Evolutionary conservation across 2,329 filamentous ascomycete species (phyloP), one percentile per base, ranked within the genome.

Genomic region (Orbilia oligospora): DNA sequence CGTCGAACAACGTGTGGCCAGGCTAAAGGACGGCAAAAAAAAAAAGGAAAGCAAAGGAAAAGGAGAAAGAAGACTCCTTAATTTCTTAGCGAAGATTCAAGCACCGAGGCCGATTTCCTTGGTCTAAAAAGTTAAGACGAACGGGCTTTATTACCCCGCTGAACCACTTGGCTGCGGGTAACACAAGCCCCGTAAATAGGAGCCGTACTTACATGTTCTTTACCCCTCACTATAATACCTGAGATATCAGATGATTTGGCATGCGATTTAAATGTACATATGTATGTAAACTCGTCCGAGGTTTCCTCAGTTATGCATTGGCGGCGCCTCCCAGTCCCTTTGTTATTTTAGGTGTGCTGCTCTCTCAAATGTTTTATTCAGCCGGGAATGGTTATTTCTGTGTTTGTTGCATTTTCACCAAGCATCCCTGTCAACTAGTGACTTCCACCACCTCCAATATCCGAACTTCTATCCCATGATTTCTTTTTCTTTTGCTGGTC

Each of bases 361-460:
- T 49, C 41, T 55, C 48, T 61, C 18, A 49, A 38, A 38, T 49
- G 44, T 66, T 41, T 70, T 48, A 76, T 76, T 76, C 72, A 76
- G 72, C 72, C 72, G 72, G 36, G 56, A 76, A 69, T 76, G 72
- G 72, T 49, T 76, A 76, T 76, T 76, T 76, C 72, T 76, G 66
- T 27, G 72, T 76, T 61, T 76, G 71, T 76, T 66, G 72, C 58
- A 58, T 65, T 71, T 76, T 66, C 49, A 51, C 51, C 66, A 66
- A 38, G 72, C 27, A 76, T 76, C 72, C 72, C 27, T 76, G 72
- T 30, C 48, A 18, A 3, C 5, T 30, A 27, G 68, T 24, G 22
- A 38, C 38, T 69, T 30, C 48, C 61, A 72, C 70, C 70, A 73
- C 70, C 22, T 67, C 49, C 22, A 73, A 73, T 66, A 67, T 73